phyloP scores from a whole-genome alignment of 2,329 filamentous ascomycete genomes.

The Apiospora marii region DNA sequence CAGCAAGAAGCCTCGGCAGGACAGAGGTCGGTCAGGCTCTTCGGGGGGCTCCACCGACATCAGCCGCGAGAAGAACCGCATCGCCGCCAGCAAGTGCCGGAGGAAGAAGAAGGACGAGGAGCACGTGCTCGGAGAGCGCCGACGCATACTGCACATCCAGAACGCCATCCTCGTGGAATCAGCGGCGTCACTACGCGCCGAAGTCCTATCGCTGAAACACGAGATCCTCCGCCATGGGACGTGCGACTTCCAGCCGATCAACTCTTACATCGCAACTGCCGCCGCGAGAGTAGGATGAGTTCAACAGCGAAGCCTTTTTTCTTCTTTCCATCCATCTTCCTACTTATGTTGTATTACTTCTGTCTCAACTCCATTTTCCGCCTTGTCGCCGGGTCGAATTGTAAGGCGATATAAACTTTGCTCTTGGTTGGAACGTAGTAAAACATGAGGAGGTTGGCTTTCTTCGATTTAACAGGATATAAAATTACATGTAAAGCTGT shows the following conservation, averaged over 20 bases:
- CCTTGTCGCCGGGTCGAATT: no score
- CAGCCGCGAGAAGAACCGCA: slow-evolving; percentile 23
- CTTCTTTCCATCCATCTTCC: no score
- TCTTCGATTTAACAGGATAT: no score
- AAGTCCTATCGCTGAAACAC: not conserved
- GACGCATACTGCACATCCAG: slow-evolving; percentile 15
- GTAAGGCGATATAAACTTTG: no score
- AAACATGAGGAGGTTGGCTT: no score
- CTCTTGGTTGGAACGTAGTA: no score
- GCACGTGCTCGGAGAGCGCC: not conserved
- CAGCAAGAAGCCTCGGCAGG: not conserved
- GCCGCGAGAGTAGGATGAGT: slow-evolving; percentile 2
- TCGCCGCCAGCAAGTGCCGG: slow-evolving; percentile 25
- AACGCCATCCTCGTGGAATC: slow-evolving; percentile 14
- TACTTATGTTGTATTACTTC: no score
- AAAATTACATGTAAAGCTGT: no score
- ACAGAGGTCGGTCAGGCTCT: not conserved
- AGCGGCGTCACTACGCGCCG: not conserved
- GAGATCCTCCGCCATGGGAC: slow-evolving; percentile 22
- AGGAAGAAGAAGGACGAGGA: slow-evolving; percentile 24
- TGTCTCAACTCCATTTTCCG: no score
- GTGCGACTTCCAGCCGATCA: slow-evolving; percentile 23
- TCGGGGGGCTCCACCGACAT: not conserved
- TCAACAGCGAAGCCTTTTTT: no score
- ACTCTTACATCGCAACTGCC: slow-evolving; percentile 17